Conservation (phyloP, 2,329 filamentous ascomycete genomes). For the Diaporthe sp. region DNA sequence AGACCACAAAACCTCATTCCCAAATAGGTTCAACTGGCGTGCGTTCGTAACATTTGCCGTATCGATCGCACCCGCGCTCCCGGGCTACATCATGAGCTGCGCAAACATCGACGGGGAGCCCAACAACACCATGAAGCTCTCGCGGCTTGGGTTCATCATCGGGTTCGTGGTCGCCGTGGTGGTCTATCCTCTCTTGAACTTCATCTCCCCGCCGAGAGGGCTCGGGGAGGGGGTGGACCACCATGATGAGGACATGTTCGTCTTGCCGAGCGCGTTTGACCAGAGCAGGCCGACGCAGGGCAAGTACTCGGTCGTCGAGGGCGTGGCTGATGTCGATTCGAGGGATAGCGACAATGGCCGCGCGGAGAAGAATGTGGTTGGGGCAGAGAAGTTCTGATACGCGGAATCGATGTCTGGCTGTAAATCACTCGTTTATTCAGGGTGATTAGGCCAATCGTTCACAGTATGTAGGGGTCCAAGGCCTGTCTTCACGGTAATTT, state of each 20-base stretch:
- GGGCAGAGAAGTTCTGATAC: background rate
- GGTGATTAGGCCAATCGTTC: too few relatives aligned
- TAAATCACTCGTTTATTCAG: background rate
- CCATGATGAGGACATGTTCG: conserved; percentile 25
- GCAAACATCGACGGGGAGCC: conserved; percentile 22
- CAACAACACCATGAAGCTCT: conserved; percentile 27
- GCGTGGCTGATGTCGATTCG: conserved; percentile 1
- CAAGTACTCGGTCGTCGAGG: conserved; percentile 20
- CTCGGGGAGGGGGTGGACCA: conserved; percentile 23
- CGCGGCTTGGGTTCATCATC: conserved; percentile 23
- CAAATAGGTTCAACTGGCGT: conserved; percentile 34
- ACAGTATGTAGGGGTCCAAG: too few relatives aligned
- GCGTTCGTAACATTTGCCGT: conserved; percentile 34
- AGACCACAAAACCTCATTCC: background rate
- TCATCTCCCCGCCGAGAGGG: conserved; percentile 22
- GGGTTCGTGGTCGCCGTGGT: conserved; percentile 21
- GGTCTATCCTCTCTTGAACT: conserved; percentile 14
- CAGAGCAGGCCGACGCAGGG: conserved; percentile 24
- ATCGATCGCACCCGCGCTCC: conserved; percentile 25
- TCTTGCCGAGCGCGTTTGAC: conserved; percentile 26
- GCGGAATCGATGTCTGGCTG: background rate
- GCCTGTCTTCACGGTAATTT: too few relatives aligned
- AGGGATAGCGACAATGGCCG: conserved; percentile 6
- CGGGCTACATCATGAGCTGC: conserved; percentile 29
- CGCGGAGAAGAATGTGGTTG: background rate